Evolutionary conservation across 2,329 filamentous ascomycete species (phyloP).

Genomic region (Exophiala spinifera): DNA sequence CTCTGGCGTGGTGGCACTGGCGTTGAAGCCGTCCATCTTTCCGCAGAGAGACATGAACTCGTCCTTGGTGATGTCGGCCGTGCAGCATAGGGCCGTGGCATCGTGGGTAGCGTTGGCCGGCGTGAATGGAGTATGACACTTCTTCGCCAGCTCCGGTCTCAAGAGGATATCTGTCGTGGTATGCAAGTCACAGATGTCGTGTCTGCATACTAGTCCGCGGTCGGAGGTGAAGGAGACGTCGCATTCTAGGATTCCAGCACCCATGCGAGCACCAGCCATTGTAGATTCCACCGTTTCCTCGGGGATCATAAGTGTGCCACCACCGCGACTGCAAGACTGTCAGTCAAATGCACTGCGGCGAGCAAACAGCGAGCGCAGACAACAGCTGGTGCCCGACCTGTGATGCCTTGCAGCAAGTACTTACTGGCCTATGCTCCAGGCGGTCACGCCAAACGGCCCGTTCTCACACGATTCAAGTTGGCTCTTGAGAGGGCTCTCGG

Average conservation of each 20-base stretch:
- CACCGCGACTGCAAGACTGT: conserved; percentile 44
- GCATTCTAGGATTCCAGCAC: conserved; percentile 64
- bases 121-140: conserved; percentile 62
- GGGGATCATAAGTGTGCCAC: conserved; percentile 57
- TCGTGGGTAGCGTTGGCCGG: conserved; percentile 51
- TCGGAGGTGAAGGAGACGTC: conserved; percentile 66
- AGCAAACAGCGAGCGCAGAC: background rate
- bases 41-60: conserved; percentile 67
- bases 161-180: conserved; percentile 66
- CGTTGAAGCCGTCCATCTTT: conserved; percentile 66
- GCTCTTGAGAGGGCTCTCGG: conserved; percentile 57
- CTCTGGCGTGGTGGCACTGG: conserved; percentile 52
- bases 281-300: conserved; percentile 61
- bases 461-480: conserved; percentile 59
- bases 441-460: conserved; percentile 50
- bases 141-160: conserved; percentile 59
- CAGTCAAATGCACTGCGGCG: conserved; percentile 37
- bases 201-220: conserved; percentile 64
- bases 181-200: conserved; percentile 66
- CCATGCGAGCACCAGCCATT: conserved; percentile 64
- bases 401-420: background rate
- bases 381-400: background rate
- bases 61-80: conserved; percentile 64
- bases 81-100: conserved; percentile 67
- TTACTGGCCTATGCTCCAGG: conserved; percentile 54